Conservation (phyloP, 2,329 filamentous ascomycete species). For the Fusarium napiforme region DNA sequence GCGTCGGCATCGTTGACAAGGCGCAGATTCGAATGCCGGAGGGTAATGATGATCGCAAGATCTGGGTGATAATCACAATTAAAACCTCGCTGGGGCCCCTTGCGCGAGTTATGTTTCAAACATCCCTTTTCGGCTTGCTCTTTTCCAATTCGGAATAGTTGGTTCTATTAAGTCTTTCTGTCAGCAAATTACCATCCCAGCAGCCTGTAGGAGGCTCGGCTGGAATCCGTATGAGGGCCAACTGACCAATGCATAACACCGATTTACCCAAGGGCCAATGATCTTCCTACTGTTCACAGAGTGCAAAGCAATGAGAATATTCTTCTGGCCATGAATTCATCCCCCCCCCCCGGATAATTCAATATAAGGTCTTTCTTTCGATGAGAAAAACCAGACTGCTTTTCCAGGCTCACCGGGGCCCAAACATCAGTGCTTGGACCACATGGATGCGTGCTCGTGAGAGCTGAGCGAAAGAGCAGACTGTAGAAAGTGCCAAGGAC, state of each 20-base stretch:
- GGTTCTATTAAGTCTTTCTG: conserved; percentile 18
- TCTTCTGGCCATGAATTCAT: neutral
- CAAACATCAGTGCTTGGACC: neutral
- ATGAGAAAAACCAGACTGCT: neutral
- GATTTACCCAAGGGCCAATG: neutral
- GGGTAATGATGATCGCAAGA: conserved; percentile 32
- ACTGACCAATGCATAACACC: neutral
- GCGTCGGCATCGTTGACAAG: conserved; percentile 31
- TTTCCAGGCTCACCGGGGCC: neutral
- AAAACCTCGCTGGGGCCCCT: conserved; percentile 35
- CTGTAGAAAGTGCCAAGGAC: conserved; percentile 32
- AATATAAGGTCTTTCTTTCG: neutral
- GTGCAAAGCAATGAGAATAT: neutral
- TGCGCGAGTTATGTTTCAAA: conserved; percentile 40
- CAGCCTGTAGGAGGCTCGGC: conserved; percentile 30
- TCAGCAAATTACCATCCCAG: conserved; percentile 5
- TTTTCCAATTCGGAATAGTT: conserved; percentile 35
- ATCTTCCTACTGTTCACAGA: neutral
- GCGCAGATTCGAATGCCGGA: conserved; percentile 32
- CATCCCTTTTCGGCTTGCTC: conserved; percentile 34
- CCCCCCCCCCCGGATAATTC: too few species aligned
- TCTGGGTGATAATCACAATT: conserved; percentile 40
- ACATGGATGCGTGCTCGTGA: neutral
- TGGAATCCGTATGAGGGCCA: conserved; percentile 22
- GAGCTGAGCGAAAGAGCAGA: conserved; percentile 19